Conservation (phyloP, 2,329 filamentous ascomycete genomes). For the Epichloe coenophiala region DNA sequence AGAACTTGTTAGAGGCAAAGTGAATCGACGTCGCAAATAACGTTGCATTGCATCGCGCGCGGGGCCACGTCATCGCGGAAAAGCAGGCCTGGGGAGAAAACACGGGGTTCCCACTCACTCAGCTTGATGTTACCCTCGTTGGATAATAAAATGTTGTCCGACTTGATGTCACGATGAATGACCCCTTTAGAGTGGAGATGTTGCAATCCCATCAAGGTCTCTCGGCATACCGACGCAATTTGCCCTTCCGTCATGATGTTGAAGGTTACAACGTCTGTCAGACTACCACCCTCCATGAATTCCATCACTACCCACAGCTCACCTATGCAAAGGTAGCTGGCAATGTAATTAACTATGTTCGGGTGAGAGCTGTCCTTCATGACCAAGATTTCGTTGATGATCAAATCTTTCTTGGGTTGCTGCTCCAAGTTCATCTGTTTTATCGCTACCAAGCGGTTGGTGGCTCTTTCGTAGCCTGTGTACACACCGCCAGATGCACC, state of each 20-base stretch:
- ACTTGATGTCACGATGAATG: constrained; percentile 98
- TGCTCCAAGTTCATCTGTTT: constrained; percentile 99
- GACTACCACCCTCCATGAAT: constrained; percentile 95
- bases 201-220: constrained; percentile 83
- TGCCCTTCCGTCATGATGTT: constrained; percentile 98
- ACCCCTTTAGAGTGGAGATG: constrained; percentile 96
- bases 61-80: too few species aligned
- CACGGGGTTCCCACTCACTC: constrained; percentile 44
- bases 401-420: constrained; percentile 96
- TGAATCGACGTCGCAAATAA: neutral
- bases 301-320: constrained; percentile 99
- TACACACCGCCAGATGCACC: constrained; percentile 93
- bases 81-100: neutral
- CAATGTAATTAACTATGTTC: constrained; percentile 98
- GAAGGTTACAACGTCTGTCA: constrained; percentile 97
- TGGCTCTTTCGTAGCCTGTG: constrained; percentile 73
- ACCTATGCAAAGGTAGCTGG: constrained; percentile 79
- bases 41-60: too few species aligned
- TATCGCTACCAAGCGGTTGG: constrained; percentile 85
- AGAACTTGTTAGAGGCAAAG: constrained; percentile 10
- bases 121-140: constrained; percentile 95
- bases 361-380: constrained; percentile 99
- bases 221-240: constrained; percentile 88
- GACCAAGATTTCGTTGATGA: constrained; percentile 97
- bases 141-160: constrained; percentile 90